These are phyloP conservation scores for Nemania serpens DNA, from an alignment of 2,329 filamentous ascomycete genomes.

Conservation along the genomic window DNA sequence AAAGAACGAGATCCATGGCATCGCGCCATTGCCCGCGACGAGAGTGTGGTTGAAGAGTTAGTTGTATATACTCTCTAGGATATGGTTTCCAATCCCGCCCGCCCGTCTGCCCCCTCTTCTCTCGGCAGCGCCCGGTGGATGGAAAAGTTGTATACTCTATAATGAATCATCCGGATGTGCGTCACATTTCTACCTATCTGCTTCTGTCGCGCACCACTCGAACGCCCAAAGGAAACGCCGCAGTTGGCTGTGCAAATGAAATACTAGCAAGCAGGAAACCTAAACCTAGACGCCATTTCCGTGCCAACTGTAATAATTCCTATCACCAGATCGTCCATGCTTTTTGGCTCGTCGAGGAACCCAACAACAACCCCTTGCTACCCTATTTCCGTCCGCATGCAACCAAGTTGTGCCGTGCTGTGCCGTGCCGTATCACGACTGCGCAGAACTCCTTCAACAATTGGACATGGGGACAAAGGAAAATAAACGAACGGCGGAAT, in stretches of 20 bases:
- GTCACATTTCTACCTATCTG: not conserved
- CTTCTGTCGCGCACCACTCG: not conserved
- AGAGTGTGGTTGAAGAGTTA: not conserved
- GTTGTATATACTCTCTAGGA: not conserved
- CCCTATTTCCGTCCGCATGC: not conserved
- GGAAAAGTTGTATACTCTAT: not conserved
- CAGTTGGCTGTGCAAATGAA: not conserved
- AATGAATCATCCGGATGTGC: not conserved
- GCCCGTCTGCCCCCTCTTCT: too few species aligned
- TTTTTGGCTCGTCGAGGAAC: not conserved
- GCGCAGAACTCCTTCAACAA: not conserved
- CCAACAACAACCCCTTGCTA: not conserved
- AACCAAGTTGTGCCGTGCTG: not conserved
- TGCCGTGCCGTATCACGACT: not conserved
- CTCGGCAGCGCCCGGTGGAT: too few species aligned
- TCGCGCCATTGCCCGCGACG: not conserved
- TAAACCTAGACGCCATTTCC: constrained; percentile 11
- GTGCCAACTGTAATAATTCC: not conserved
- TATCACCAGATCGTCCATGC: not conserved
- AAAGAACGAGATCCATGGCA: not conserved
- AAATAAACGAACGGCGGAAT: not conserved
- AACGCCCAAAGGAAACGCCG: not conserved
- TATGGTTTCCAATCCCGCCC: not conserved
- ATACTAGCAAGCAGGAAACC: not conserved
- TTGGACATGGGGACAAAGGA: not conserved